phyloP scores from a whole-genome alignment of 805 yeast genomes.

The Candida corydali region DNA sequence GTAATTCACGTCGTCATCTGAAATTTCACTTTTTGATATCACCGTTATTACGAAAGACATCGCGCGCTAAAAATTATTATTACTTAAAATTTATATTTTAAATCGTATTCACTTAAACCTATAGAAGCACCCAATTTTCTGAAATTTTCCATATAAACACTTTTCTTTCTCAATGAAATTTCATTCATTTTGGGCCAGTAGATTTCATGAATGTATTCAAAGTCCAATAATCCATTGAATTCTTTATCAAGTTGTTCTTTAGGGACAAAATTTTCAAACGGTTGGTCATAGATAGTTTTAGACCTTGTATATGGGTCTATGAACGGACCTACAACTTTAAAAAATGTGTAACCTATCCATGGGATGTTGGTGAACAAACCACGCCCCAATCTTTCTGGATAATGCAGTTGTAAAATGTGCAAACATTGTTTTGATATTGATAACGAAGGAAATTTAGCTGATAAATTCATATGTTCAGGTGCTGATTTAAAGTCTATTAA shows the following conservation, averaged over 20 bases:
- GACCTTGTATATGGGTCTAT: slow-evolving; percentile 57
- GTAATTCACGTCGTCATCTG: background rate
- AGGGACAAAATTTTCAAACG: slow-evolving; percentile 52
- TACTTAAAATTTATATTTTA: slow-evolving; percentile 25
- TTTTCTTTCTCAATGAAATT: slow-evolving; percentile 37
- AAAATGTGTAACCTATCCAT: slow-evolving; percentile 53
- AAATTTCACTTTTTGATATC: background rate
- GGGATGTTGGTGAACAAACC: slow-evolving; percentile 55
- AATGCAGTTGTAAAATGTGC: slow-evolving; percentile 53
- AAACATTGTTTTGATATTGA: slow-evolving; percentile 47
- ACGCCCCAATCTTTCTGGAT: slow-evolving; percentile 54
- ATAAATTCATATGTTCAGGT: slow-evolving; percentile 31
- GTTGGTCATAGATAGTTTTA: slow-evolving; percentile 55
- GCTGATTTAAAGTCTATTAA: slow-evolving; percentile 53
- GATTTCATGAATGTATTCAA: slow-evolving; percentile 47
- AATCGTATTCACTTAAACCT: slow-evolving; percentile 55
- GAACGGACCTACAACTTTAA: slow-evolving; percentile 54
- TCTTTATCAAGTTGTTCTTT: slow-evolving; percentile 47
- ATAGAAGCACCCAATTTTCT: slow-evolving; percentile 42
- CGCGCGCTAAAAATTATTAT: background rate
- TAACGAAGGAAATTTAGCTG: slow-evolving; percentile 45
- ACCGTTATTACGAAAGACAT: background rate
- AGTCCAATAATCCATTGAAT: slow-evolving; percentile 48
- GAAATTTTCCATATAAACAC: slow-evolving; percentile 31
- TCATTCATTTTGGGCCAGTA: slow-evolving; percentile 51